A percentile compares a stretch with the other conserved stretches of the same genome.
Conservation (phyloP, 176 grass and related monocot genomes). For the Thinopyrum elongatum region DNA sequence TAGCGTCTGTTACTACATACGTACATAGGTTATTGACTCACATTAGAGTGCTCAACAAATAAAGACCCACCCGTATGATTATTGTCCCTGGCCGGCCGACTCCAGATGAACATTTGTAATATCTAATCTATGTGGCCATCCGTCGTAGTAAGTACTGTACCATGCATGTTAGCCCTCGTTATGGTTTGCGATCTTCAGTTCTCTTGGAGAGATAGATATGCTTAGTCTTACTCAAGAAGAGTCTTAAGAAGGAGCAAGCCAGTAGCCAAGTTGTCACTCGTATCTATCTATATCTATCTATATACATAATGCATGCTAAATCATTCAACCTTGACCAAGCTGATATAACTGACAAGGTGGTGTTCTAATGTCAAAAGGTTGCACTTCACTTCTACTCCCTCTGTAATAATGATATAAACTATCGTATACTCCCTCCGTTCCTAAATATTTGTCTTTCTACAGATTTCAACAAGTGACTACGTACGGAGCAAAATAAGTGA, state of each 20-base stretch:
- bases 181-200: constrained; percentile 31
- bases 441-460: too few relatives aligned
- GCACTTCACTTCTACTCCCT: neutral
- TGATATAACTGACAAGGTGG: neutral
- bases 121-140: neutral
- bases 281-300: neutral
- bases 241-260: constrained; percentile 22
- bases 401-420: too few relatives aligned
- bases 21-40: constrained; percentile 10
- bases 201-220: constrained; percentile 11
- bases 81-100: neutral
- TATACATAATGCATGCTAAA: neutral
- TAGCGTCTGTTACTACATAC: constrained; percentile 4
- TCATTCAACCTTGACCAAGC: neutral
- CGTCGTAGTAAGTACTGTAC: neutral
- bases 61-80: neutral
- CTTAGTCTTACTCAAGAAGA: neutral
- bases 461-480: too few relatives aligned
- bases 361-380: neutral
- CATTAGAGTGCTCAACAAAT: constrained; percentile 28
- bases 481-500: too few relatives aligned
- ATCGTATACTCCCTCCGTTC: too few relatives aligned
- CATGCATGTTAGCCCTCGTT: neutral
- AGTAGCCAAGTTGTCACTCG: neutral
- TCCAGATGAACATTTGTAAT: constrained; percentile 13